Evolutionary conservation across 1,139 yeast species (phyloP).

Genomic region (Blastobotrys niveus): DNA sequence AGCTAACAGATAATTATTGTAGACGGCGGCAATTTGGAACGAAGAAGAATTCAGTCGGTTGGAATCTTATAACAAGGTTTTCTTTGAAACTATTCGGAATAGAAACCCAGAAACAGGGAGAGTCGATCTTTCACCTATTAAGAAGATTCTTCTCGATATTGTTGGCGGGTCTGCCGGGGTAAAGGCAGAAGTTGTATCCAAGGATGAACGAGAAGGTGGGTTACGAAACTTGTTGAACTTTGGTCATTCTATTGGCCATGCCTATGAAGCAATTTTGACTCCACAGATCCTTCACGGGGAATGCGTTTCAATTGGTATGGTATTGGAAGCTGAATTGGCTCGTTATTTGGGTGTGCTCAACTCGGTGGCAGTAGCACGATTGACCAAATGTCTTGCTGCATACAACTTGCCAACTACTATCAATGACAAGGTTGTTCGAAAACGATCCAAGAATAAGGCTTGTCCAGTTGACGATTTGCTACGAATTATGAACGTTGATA

Average conservation of each 20-base stretch:
- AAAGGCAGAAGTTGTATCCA: constrained; percentile 88
- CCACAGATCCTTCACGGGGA: constrained; percentile 98
- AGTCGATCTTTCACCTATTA: constrained; percentile 59
- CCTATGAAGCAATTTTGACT: constrained; percentile 91
- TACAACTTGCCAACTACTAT: constrained; percentile 81
- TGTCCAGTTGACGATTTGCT: constrained; percentile 70
- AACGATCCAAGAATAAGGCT: constrained; percentile 59
- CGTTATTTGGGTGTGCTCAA: constrained; percentile 83
- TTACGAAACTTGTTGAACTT: constrained; percentile 86
- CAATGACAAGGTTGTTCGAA: constrained; percentile 65
- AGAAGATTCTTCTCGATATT: constrained; percentile 67
- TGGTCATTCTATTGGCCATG: constrained; percentile 98
- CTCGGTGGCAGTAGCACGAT: constrained; percentile 90
- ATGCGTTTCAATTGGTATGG: constrained; percentile 93
- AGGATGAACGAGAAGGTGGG: constrained; percentile 95
- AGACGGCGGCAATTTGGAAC: constrained; percentile 96
- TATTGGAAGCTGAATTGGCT: constrained; percentile 88
- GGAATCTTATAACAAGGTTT: constrained; percentile 65
- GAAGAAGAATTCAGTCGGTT: constrained; percentile 79
- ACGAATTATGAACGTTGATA: constrained; percentile 88
- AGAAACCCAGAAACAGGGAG: constrained; percentile 37
- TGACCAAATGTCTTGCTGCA: constrained; percentile 73
- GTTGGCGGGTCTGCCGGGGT: constrained; percentile 84
- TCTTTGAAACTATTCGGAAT: constrained; percentile 54
- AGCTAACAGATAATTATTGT: constrained; percentile 2